A percentile compares a stretch with the other conserved stretches of the same genome.
These are phyloP conservation scores for Penicillium sp. DNA, from an alignment of 2,329 filamentous ascomycete genomes.

Conservation along the genomic window DNA sequence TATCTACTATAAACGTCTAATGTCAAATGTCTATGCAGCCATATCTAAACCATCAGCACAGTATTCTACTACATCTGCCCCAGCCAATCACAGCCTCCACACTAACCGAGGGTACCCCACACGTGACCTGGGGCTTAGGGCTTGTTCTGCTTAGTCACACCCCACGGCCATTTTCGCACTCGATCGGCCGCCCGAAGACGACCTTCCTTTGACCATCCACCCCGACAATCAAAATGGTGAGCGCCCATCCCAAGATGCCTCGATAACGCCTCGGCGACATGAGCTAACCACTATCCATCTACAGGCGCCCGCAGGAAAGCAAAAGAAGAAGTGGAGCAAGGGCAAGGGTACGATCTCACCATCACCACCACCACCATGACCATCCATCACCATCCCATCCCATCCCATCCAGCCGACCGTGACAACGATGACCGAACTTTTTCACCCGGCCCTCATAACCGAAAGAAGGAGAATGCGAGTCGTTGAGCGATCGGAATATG, in stretches of 20 bases:
- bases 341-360: conserved; percentile 55
- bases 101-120: conserved; percentile 23
- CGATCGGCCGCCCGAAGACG: conserved; percentile 17
- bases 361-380: conserved; percentile 26
- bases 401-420: conserved; percentile 24
- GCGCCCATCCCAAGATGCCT: conserved; percentile 14
- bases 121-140: conserved; percentile 31
- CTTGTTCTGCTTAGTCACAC: conserved; percentile 27
- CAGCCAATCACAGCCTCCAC: conserved; percentile 16
- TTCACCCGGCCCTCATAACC: conserved; percentile 8
- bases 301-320: conserved; percentile 56
- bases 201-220: conserved; percentile 31
- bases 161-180: conserved; percentile 33
- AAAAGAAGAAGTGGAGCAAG: conserved; percentile 64
- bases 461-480: conserved; percentile 17
- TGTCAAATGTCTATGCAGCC: no score
- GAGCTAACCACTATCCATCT: conserved; percentile 21
- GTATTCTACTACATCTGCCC: background rate
- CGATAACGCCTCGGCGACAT: background rate
- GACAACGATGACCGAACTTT: conserved; percentile 25
- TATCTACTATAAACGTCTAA: no score
- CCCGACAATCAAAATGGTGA: conserved; percentile 32
- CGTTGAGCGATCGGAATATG: conserved; percentile 19
- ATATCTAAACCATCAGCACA: no score
- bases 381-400: conserved; percentile 21